Percentiles rank a stretch among this genome's conserved stretches.
Conservation (phyloP, 257 asterid genomes). For the Phtheirospermum japonicum region DNA sequence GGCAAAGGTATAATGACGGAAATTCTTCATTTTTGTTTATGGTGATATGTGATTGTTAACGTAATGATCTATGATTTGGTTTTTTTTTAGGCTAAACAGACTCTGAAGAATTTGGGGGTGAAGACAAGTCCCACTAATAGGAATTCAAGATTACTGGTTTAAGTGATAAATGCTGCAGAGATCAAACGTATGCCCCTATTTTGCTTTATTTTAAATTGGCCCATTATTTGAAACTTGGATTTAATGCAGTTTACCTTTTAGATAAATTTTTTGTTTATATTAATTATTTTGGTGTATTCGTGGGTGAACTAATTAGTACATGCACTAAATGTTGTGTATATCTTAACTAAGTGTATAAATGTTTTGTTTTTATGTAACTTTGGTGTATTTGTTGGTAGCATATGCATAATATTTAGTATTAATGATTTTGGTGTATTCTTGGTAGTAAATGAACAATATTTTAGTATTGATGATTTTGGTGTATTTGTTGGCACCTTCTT, state of each 20-base stretch:
- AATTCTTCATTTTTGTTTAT: not conserved
- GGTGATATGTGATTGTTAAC: too few species aligned
- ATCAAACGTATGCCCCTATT: slow-evolving; percentile 48
- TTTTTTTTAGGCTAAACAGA: slow-evolving; percentile 66
- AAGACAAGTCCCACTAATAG: slow-evolving; percentile 63
- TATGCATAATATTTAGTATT: too few species aligned
- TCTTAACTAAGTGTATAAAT: too few species aligned
- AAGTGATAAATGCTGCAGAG: slow-evolving; percentile 70
- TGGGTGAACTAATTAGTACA: too few species aligned
- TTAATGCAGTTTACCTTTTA: slow-evolving; percentile 8
- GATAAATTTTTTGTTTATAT: slow-evolving; percentile 18
- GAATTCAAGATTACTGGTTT: slow-evolving; percentile 80
- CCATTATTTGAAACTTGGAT: not conserved
- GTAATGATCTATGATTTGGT: not conserved
- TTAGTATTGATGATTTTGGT: too few species aligned
- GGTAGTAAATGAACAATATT: too few species aligned
- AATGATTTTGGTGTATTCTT: too few species aligned
- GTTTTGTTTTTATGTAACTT: too few species aligned
- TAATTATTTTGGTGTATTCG: too few species aligned
- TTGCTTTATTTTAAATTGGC: slow-evolving; percentile 4
- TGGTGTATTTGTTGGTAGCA: too few species aligned
- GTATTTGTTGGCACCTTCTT: too few species aligned
- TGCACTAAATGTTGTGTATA: too few species aligned
- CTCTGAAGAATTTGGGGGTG: slow-evolving; percentile 75
- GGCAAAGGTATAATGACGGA: slow-evolving; percentile 51